phyloP scores from a whole-genome alignment of 306 rosid species.

The Vigna hirtella region DNA sequence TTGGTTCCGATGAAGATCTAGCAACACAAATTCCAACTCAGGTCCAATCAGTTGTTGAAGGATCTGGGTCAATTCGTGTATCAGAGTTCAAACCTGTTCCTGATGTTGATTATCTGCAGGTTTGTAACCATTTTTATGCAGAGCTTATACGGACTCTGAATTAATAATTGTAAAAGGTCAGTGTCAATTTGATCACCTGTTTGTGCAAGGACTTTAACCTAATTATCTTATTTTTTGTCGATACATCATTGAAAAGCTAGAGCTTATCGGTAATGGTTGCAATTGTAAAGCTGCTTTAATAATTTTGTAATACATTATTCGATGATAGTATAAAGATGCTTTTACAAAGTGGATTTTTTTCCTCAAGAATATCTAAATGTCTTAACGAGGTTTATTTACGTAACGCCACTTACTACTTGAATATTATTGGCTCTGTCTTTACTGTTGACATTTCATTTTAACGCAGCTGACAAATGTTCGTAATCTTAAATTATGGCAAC shows the following conservation, averaged over 20 bases:
- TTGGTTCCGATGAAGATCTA: conserved; percentile 74
- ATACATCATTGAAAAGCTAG: background rate
- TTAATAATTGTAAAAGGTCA: background rate
- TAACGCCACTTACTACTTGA: background rate
- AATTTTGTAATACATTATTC: background rate
- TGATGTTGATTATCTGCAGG: conserved; percentile 98
- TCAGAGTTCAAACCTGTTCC: conserved; percentile 76
- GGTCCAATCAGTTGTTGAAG: conserved; percentile 83
- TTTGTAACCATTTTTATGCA: conserved; percentile 42
- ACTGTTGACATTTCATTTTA: conserved; percentile 9
- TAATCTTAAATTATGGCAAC: conserved; percentile 26
- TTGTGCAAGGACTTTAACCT: background rate
- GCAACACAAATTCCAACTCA: conserved; percentile 84
- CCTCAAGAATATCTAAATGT: background rate
- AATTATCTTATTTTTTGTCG: background rate
- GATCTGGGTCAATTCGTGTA: conserved; percentile 66
- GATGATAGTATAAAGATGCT: background rate
- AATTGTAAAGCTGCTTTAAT: conserved; percentile 13
- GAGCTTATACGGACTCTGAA: background rate
- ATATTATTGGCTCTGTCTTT: background rate
- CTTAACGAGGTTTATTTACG: conserved; percentile 18
- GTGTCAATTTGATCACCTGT: conserved; percentile 7
- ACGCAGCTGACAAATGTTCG: conserved; percentile 10
- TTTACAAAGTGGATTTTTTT: background rate
- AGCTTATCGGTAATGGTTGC: background rate